A percentile compares a stretch with the other conserved stretches of the same genome.
These are phyloP conservation scores for Komagataella phaffii DNA, from an alignment of 805 yeast genomes.

Conservation along the genomic window DNA sequence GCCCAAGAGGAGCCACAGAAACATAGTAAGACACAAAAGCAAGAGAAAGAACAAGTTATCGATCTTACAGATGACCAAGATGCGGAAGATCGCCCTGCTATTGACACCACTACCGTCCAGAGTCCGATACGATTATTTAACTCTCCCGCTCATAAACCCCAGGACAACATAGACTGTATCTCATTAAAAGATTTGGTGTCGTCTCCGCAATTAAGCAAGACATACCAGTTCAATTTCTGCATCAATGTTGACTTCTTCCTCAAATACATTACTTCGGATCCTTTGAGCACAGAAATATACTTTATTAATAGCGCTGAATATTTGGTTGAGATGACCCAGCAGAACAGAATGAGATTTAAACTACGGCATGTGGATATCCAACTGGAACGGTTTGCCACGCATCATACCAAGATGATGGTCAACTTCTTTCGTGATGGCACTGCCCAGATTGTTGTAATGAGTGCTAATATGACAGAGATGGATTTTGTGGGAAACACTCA, in stretches of 20 bases:
- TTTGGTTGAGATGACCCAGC: conserved; percentile 19
- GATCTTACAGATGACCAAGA: not conserved
- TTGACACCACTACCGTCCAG: not conserved
- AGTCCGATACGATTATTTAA: not conserved
- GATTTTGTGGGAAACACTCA: conserved; percentile 52
- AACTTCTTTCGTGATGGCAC: conserved; percentile 34
- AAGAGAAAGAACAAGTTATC: not conserved
- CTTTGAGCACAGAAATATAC: conserved; percentile 8
- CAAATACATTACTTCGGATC: conserved; percentile 8
- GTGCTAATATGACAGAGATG: conserved; percentile 40
- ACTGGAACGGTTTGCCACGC: conserved; percentile 30
- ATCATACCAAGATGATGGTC: conserved; percentile 59
- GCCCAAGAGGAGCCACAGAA: not conserved
- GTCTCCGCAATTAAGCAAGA: conserved; percentile 8
- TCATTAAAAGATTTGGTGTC: conserved; percentile 14
- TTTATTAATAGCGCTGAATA: conserved; percentile 19
- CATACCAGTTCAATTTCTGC: conserved; percentile 20
- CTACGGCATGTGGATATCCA: conserved; percentile 15
- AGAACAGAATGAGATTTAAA: conserved; percentile 7
- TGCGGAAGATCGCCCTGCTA: not conserved
- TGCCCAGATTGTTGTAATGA: conserved; percentile 39
- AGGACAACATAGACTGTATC: conserved; percentile 14
- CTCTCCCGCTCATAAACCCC: not conserved
- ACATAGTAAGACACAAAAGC: not conserved
- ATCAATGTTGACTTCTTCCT: conserved; percentile 15